phyloP scores from a whole-genome alignment of 345 rosid genomes.

The Capsella bursapastoris region DNA sequence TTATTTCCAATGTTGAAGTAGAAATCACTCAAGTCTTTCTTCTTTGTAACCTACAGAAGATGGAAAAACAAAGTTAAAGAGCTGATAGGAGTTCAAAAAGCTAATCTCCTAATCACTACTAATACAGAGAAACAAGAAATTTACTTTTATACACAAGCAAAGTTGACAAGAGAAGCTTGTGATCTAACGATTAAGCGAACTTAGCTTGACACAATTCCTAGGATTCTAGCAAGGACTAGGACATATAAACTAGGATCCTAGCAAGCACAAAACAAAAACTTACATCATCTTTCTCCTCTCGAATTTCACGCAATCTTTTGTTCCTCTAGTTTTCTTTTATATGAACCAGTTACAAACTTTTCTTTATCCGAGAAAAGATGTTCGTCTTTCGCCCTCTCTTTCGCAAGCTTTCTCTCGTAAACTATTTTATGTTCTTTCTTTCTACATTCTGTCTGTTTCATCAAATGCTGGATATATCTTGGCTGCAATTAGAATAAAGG shows the following conservation, averaged over 20 bases:
- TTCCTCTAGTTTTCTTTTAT: constrained; percentile 86
- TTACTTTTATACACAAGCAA: too few relatives aligned
- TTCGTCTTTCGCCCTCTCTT: constrained; percentile 86
- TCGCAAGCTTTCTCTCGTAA: constrained; percentile 80
- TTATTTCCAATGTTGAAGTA: constrained; percentile 82
- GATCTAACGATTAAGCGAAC: too few relatives aligned
- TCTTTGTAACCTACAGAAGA: constrained; percentile 80
- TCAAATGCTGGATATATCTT: constrained; percentile 67
- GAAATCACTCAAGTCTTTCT: constrained; percentile 81
- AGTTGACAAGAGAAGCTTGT: too few relatives aligned
- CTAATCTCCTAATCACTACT: too few relatives aligned
- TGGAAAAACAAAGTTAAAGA: constrained; percentile 13
- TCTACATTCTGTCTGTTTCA: constrained; percentile 70
- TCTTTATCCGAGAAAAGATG: constrained; percentile 88
- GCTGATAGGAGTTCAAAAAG: background rate
- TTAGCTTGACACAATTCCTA: too few relatives aligned
- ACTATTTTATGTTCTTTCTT: constrained; percentile 74
- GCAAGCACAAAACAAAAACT: constrained; percentile 40
- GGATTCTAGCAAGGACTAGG: too few relatives aligned
- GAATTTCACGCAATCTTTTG: constrained; percentile 70
- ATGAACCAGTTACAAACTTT: constrained; percentile 76
- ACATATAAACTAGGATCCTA: background rate
- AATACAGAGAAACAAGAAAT: too few relatives aligned
- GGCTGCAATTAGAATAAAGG: constrained; percentile 55
- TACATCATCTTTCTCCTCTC: constrained; percentile 92